A percentile compares a stretch with the other conserved stretches of the same genome.
Evolutionary conservation across 2,329 filamentous ascomycete species (phyloP).

Genomic region (Helotiales sp.): DNA sequence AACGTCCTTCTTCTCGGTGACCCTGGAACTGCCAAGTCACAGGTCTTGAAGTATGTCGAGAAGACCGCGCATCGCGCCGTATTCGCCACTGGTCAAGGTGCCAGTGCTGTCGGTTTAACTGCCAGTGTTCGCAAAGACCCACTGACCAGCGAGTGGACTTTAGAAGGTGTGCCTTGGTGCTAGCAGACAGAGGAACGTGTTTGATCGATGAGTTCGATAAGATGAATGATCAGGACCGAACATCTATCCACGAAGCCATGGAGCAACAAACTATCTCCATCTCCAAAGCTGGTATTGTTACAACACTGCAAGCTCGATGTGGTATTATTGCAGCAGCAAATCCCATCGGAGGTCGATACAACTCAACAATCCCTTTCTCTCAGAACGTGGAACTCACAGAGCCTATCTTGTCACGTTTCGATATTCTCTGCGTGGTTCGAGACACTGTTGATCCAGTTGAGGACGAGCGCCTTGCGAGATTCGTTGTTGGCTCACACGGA

Average conservation of each 20-base stretch:
- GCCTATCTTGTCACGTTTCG: conserved; percentile 96
- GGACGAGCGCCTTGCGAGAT: conserved; percentile 89
- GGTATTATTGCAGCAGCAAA: conserved; percentile 97
- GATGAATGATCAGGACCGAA: conserved; percentile 99
- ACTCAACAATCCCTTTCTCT: conserved; percentile 92
- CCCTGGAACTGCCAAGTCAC: conserved; percentile 96
- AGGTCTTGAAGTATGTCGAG: conserved; percentile 95
- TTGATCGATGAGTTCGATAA: conserved; percentile 99
- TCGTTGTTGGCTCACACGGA: conserved; percentile 92
- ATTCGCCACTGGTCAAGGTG: conserved; percentile 96
- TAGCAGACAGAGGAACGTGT: conserved; percentile 92
- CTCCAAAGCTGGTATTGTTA: conserved; percentile 97
- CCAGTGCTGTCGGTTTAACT: conserved; percentile 94
- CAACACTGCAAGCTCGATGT: conserved; percentile 91
- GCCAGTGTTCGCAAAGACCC: conserved; percentile 95
- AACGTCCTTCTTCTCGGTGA: conserved; percentile 96
- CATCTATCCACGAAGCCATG: conserved; percentile 99
- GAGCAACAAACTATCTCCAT: conserved; percentile 99
- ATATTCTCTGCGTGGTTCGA: conserved; percentile 92
- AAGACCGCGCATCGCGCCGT: conserved; percentile 96
- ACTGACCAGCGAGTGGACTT: conserved; percentile 93
- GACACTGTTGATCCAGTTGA: conserved; percentile 92
- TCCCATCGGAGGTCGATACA: conserved; percentile 94
- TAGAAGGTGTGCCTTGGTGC: conserved; percentile 91
- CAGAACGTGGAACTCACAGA: conserved; percentile 97